Conservation (phyloP, 2,329 filamentous ascomycete species). For the Neopestalotiopsis sp. region DNA sequence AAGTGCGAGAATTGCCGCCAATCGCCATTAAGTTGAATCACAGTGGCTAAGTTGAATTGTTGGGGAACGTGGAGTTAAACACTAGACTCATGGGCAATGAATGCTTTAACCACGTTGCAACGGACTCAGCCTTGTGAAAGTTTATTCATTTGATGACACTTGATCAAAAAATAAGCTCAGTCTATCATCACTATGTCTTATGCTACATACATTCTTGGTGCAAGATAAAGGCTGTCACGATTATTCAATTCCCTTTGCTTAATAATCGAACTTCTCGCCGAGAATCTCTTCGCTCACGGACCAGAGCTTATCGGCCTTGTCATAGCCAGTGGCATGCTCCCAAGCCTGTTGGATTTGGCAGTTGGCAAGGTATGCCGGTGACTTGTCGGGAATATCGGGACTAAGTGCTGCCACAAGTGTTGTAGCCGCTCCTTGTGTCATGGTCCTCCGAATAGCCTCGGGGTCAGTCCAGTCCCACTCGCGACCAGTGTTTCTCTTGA, state of each 20-base stretch:
- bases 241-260: neutral
- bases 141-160: no score
- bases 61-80: no score
- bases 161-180: no score
- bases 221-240: no score
- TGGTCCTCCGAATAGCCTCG: slow-evolving; percentile 38
- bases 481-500: slow-evolving; percentile 28
- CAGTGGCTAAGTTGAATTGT: no score
- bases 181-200: no score
- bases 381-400: slow-evolving; percentile 36
- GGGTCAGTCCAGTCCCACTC: slow-evolving; percentile 27
- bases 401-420: slow-evolving; percentile 48
- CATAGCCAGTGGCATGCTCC: slow-evolving; percentile 37
- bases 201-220: no score
- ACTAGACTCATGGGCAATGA: no score
- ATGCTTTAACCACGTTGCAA: no score
- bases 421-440: slow-evolving; percentile 43
- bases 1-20: no score
- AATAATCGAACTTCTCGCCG: slow-evolving; percentile 34
- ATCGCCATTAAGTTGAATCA: no score
- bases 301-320: slow-evolving; percentile 49
- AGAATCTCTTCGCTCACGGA: slow-evolving; percentile 50
- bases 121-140: no score
- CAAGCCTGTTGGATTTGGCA: slow-evolving; percentile 40
- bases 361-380: slow-evolving; percentile 45